Conservation (phyloP, 225 moss, liverwort and hornwort species). For the Polytrichum commune region DNA sequence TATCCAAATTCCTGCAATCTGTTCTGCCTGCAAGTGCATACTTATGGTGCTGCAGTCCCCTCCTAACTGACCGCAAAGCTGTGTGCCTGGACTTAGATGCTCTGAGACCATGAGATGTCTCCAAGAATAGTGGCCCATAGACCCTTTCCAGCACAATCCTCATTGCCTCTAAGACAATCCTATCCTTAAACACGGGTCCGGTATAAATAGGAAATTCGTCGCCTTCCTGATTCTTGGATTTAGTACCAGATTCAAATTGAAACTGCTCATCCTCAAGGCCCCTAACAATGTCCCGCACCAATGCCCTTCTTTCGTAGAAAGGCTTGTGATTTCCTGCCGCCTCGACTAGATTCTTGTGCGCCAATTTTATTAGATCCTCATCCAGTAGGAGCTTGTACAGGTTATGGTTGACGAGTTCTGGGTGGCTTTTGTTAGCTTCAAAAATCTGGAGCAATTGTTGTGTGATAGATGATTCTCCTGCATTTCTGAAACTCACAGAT, state of each 20-base stretch:
- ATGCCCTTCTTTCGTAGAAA: constrained; percentile 35
- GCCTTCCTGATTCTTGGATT: constrained; percentile 17
- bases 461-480: constrained; percentile 7
- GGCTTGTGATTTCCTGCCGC: constrained; percentile 18
- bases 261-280: constrained; percentile 37
- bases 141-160: constrained; percentile 37
- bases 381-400: constrained; percentile 45
- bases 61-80: constrained; percentile 32
- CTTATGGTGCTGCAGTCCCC: constrained; percentile 37
- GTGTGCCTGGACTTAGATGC: constrained; percentile 46
- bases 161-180: constrained; percentile 49
- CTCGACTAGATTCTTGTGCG: constrained; percentile 33
- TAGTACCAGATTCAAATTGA: constrained; percentile 31
- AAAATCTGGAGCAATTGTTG: constrained; percentile 30
- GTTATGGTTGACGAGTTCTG: constrained; percentile 35
- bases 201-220: not conserved
- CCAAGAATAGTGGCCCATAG: constrained; percentile 45
- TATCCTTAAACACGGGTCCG: constrained; percentile 37
- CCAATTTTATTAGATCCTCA: constrained; percentile 35
- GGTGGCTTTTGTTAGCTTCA: constrained; percentile 37
- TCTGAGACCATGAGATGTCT: constrained; percentile 45
- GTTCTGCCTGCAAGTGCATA: constrained; percentile 24
- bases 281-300: constrained; percentile 30
- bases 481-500: constrained; percentile 2
- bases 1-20: constrained; percentile 23